Evolutionary conservation across 768 basidiomycete species (phyloP).

Genomic region (Hypholoma fasciculare): DNA sequence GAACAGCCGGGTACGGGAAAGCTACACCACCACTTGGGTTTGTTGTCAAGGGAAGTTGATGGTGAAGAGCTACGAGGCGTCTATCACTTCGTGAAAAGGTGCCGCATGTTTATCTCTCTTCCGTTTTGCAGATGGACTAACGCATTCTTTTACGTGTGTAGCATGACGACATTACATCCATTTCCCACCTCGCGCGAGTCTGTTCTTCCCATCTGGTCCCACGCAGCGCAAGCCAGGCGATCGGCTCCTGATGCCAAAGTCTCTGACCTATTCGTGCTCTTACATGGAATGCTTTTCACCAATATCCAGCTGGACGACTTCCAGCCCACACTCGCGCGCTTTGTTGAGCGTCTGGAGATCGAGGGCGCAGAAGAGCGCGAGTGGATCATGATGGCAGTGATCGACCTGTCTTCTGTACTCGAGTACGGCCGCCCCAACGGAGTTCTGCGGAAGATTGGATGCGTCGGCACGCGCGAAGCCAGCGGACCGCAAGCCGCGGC

Average conservation of each 20-base stretch:
- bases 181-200: slow-evolving; percentile 90
- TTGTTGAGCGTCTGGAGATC: slow-evolving; percentile 83
- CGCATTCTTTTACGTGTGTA: slow-evolving; percentile 29
- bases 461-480: slow-evolving; percentile 41
- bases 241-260: slow-evolving; percentile 72
- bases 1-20: slow-evolving; percentile 94
- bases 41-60: slow-evolving; percentile 82
- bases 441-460: slow-evolving; percentile 64
- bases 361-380: slow-evolving; percentile 82
- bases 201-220: slow-evolving; percentile 85
- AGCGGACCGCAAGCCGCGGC: slow-evolving; percentile 28
- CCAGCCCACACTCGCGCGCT: slow-evolving; percentile 72
- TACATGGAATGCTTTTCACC: slow-evolving; percentile 98
- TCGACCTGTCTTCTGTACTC: slow-evolving; percentile 79
- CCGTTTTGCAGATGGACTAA: background rate
- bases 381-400: slow-evolving; percentile 95
- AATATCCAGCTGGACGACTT: slow-evolving; percentile 95
- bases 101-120: slow-evolving; percentile 20
- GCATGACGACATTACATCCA: slow-evolving; percentile 90
- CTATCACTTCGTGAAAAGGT: slow-evolving; percentile 97
- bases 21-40: slow-evolving; percentile 90
- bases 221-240: slow-evolving; percentile 68
- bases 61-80: slow-evolving; percentile 81
- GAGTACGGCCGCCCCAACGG: slow-evolving; percentile 85
- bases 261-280: slow-evolving; percentile 82